phyloP scores from a whole-genome alignment of 2,329 filamentous ascomycete genomes.

The Calonectria crousiana region DNA sequence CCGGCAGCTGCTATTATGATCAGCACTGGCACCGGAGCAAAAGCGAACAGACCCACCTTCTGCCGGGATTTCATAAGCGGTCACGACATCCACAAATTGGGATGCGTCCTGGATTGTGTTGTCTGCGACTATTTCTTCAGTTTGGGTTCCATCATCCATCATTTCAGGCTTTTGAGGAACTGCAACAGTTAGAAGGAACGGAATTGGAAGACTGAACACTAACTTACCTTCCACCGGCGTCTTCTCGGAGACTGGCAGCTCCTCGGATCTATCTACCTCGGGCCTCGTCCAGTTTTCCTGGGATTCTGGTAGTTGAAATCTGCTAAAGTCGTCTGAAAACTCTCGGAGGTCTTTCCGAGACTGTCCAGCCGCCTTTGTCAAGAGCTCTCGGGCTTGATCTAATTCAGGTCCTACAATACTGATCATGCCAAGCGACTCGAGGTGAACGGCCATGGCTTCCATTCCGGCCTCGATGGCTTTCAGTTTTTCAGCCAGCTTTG shows the following conservation, averaged over 20 bases:
- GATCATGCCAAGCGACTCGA: background rate
- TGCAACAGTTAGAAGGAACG: background rate
- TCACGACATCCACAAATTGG: background rate
- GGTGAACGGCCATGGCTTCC: slow-evolving; percentile 14
- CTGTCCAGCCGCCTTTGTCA: background rate
- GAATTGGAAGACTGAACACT: no score
- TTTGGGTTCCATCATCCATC: background rate
- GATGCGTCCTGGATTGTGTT: background rate
- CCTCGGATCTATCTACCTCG: background rate
- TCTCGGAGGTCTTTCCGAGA: slow-evolving; percentile 1
- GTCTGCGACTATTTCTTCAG: background rate
- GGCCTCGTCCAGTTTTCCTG: background rate
- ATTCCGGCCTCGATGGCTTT: background rate
- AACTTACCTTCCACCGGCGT: background rate
- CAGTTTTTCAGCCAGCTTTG: slow-evolving; percentile 17
- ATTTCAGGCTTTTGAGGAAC: background rate
- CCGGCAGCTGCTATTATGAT: background rate
- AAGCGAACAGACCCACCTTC: background rate
- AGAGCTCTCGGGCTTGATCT: background rate
- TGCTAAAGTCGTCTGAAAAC: slow-evolving; percentile 11
- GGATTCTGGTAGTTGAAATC: no score
- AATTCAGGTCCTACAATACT: background rate
- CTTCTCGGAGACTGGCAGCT: background rate
- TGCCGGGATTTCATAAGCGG: background rate
- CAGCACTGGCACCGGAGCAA: background rate